Percentiles rank a stretch among this genome's conserved stretches.
Evolutionary conservation across 805 yeast genomes (phyloP).

Genomic region (Myxozyma mucilagina): DNA sequence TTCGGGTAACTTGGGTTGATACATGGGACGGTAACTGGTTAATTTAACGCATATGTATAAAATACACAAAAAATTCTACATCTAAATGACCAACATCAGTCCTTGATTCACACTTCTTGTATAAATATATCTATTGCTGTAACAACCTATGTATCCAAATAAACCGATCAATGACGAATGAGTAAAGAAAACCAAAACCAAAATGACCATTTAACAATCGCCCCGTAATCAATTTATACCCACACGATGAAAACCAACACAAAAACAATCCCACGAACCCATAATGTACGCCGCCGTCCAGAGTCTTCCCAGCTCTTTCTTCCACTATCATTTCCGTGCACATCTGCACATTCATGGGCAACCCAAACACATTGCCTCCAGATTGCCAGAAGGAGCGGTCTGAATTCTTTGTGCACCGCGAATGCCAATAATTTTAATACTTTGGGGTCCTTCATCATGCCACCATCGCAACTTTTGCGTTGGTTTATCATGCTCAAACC

Average conservation of each 20-base stretch:
- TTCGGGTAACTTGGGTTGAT: slow-evolving; percentile 4
- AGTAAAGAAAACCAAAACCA: background rate
- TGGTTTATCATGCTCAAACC: slow-evolving; percentile 52
- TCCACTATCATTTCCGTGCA: background rate
- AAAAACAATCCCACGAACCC: too few species aligned
- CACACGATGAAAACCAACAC: too few species aligned
- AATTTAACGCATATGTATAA: background rate
- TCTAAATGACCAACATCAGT: background rate
- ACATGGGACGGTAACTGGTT: slow-evolving; percentile 9
- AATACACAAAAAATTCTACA: background rate
- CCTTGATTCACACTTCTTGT: background rate
- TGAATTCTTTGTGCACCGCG: slow-evolving; percentile 22
- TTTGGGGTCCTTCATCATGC: slow-evolving; percentile 52
- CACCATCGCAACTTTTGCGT: slow-evolving; percentile 69
- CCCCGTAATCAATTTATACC: too few species aligned
- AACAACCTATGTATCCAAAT: too few species aligned
- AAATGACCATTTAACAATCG: too few species aligned
- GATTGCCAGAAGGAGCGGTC: background rate
- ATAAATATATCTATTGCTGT: background rate
- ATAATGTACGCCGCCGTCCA: too few species aligned
- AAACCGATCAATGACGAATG: too few species aligned
- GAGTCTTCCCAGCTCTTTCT: too few species aligned
- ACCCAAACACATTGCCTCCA: background rate
- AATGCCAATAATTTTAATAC: slow-evolving; percentile 33
- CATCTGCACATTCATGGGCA: background rate